Evolutionary conservation across 345 rosid species (phyloP).

Genomic region (Ceriops zippeliana): DNA sequence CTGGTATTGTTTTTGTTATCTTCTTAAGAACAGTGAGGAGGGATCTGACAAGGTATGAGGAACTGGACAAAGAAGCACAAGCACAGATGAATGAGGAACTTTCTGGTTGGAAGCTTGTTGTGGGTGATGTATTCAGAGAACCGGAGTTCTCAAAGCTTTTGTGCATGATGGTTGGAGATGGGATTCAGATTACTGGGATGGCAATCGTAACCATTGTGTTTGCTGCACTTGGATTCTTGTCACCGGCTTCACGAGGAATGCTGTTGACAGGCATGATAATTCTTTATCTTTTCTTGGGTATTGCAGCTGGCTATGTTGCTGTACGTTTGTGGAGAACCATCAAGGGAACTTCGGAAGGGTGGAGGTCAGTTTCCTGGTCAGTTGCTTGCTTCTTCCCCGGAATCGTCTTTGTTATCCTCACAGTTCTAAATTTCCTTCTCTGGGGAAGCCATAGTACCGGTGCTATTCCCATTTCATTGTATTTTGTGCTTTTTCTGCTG

Average conservation of each 20-base stretch:
- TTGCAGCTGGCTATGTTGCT: slow-evolving; percentile 64
- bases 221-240: slow-evolving; percentile 80
- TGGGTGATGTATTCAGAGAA: slow-evolving; percentile 84
- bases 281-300: slow-evolving; percentile 74
- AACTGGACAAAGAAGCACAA: slow-evolving; percentile 76
- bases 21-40: slow-evolving; percentile 82
- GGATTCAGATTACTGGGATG: slow-evolving; percentile 80
- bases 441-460: slow-evolving; percentile 80
- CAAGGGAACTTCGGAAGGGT: slow-evolving; percentile 73
- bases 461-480: slow-evolving; percentile 71
- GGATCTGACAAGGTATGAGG: slow-evolving; percentile 82
- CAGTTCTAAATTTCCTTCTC: slow-evolving; percentile 62
- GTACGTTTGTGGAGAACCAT: slow-evolving; percentile 70
- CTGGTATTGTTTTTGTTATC: slow-evolving; percentile 75
- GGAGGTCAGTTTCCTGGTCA: slow-evolving; percentile 71
- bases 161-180: slow-evolving; percentile 75
- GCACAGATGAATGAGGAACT: slow-evolving; percentile 90
- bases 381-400: slow-evolving; percentile 82
- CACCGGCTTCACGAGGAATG: slow-evolving; percentile 90
- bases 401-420: slow-evolving; percentile 66
- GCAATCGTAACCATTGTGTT: slow-evolving; percentile 65
- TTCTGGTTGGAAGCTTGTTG: slow-evolving; percentile 88
- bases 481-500: slow-evolving; percentile 60
- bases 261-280: slow-evolving; percentile 75
- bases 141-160: slow-evolving; percentile 66